Conservation (phyloP, 2,329 filamentous ascomycete genomes). For the Epichloe uncinata region DNA sequence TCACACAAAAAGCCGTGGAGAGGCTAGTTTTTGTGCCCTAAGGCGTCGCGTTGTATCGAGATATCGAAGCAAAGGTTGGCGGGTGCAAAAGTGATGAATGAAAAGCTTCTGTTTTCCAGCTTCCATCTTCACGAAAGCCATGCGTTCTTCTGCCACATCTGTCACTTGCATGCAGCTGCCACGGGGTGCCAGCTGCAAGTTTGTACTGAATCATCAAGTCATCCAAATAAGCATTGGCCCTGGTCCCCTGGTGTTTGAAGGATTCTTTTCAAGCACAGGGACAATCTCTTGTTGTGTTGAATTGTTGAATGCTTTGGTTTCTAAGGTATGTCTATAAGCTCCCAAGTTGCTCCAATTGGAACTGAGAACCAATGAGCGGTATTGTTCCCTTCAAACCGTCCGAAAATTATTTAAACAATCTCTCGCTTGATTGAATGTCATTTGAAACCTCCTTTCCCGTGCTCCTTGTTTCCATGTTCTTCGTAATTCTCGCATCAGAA, state of each 20-base stretch:
- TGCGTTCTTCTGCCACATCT: neutral
- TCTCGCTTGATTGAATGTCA: slow-evolving; percentile 3
- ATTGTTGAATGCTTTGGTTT: slow-evolving; percentile 1
- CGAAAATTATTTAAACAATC: neutral
- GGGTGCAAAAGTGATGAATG: neutral
- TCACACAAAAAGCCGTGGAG: neutral
- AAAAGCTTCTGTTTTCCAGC: neutral
- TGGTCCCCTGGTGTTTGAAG: neutral
- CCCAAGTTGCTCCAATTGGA: neutral
- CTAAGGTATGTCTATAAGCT: slow-evolving; percentile 7
- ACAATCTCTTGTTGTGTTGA: slow-evolving; percentile 1
- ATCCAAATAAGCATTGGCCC: neutral
- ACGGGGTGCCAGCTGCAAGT: neutral
- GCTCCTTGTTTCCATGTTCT: neutral
- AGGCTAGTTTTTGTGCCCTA: neutral
- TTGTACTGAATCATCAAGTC: neutral
- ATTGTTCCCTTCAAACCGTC: neutral
- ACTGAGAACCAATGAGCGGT: neutral
- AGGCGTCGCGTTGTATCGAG: neutral
- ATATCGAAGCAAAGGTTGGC: neutral
- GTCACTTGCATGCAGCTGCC: neutral
- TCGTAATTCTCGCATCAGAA: neutral
- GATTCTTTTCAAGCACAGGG: neutral
- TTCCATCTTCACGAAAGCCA: too few relatives aligned
- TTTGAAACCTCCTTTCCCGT: neutral